Base-by-base conservation (phyloP, 2,329 filamentous ascomycete genomes). In the Pseudocercospora fijiensis region DNA sequence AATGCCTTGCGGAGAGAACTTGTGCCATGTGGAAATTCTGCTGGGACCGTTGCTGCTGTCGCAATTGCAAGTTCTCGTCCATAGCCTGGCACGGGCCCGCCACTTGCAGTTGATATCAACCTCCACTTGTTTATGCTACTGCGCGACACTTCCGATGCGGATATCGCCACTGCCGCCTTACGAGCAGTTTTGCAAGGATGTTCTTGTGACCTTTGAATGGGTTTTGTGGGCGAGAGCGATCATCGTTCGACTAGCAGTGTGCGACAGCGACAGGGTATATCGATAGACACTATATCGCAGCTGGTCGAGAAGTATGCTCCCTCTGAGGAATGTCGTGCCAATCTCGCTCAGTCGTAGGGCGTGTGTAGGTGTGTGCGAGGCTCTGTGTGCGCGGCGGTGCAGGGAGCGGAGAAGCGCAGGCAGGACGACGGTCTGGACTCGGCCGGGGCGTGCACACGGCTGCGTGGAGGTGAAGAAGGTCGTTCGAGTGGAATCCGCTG, bases 31-130 rank as follows among this genome's bases (percentile, higher is more conserved):
- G 53, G 33, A 64, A 28, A 13, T 30, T 55, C 22, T 60, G 62
- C n/a, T 52, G 30, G n/a, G 53, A 30, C n/a, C 20, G 28, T 33
- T 56, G 53, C 30, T 56, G 53, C 28, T 56, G 53, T 56, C 22
- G 53, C 53, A 56, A 56, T 24, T 37, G 53, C 27, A 56, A 56
- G 53, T 56, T 56, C 53, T 56, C 28, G 43, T 65, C 63, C 63
- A 65, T 65, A 60, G 59, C 59, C 58, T 26, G 41, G 30, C 49
- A 30, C 37, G 59, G 52, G 59, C 59, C 59, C 52, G 58, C 62
- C 55, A 51, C 27, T 49, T 30, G 49, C 20, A 41, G 27, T 13
- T 8, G 18, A 24, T 24, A 33, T 18, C 51, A 53, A 53, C 51
- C 22, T 13, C 51, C 22, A 8, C 18, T 27, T 8, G n/a, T 53